Conservation (phyloP, 73 alveolate genomes). For the Paramecium octaurelia region DNA sequence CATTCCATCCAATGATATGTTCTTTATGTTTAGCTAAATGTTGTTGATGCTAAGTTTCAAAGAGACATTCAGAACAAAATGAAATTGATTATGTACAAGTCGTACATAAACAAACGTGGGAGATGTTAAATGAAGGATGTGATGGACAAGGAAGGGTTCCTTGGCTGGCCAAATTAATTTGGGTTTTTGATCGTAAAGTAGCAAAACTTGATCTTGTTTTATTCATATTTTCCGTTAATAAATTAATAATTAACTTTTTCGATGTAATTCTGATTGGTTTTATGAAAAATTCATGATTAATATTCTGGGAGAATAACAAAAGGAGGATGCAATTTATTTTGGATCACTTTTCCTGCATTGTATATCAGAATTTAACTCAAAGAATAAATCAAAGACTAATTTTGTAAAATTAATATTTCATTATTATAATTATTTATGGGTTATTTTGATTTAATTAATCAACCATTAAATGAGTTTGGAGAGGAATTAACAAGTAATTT, state of each 20-base stretch:
- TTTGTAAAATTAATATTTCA: not conserved
- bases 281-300: not conserved
- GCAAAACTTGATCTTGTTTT: conserved; percentile 43
- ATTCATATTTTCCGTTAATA: conserved; percentile 1
- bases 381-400: not conserved
- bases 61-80: conserved; percentile 33
- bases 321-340: not conserved
- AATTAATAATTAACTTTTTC: not conserved
- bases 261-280: not conserved
- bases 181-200: not conserved
- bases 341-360: not conserved
- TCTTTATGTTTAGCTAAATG: conserved; percentile 38
- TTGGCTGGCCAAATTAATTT: not conserved
- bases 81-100: not conserved
- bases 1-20: conserved; percentile 10
- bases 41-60: not conserved
- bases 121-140: not conserved
- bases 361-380: not conserved
- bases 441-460: not conserved
- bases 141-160: conserved; percentile 19
- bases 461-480: conserved; percentile 16
- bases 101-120: conserved; percentile 10
- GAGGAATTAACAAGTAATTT: conserved; percentile 16
- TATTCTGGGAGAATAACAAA: not conserved
- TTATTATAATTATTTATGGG: not conserved